Conservation (phyloP, 2,329 filamentous ascomycete genomes). For the Alternaria sp. region DNA sequence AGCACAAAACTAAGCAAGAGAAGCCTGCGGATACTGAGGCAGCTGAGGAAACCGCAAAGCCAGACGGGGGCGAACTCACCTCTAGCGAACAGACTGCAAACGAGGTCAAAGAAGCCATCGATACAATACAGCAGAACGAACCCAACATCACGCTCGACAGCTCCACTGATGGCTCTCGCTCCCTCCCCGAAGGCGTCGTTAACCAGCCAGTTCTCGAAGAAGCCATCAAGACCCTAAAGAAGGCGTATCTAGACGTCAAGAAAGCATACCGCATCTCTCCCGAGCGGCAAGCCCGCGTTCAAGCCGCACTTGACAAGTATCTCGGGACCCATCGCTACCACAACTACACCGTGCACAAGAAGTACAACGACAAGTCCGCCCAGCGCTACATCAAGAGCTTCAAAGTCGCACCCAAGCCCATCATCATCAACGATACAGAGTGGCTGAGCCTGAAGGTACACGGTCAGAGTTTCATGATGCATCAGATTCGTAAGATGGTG, state of each 20-base stretch:
- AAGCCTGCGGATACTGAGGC: slow-evolving; percentile 18
- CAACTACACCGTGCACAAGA: slow-evolving; percentile 96
- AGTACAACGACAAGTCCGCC: slow-evolving; percentile 78
- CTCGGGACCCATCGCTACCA: slow-evolving; percentile 90
- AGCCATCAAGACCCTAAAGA: slow-evolving; percentile 69
- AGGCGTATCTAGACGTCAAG: slow-evolving; percentile 82
- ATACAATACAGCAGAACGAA: slow-evolving; percentile 38
- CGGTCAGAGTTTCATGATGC: slow-evolving; percentile 99
- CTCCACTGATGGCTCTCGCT: slow-evolving; percentile 42
- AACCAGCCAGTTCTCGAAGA: slow-evolving; percentile 51
- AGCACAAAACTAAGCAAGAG: slow-evolving; percentile 24
- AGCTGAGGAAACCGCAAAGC: slow-evolving; percentile 22
- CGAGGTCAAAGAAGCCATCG: slow-evolving; percentile 39
- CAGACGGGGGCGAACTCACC: slow-evolving; percentile 17
- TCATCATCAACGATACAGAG: slow-evolving; percentile 89
- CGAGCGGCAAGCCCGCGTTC: slow-evolving; percentile 75
- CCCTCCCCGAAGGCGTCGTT: slow-evolving; percentile 38
- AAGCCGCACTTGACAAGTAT: slow-evolving; percentile 77
- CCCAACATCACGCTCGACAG: slow-evolving; percentile 37
- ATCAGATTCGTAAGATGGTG: slow-evolving; percentile 99
- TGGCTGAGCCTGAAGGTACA: slow-evolving; percentile 97
- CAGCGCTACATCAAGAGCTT: slow-evolving; percentile 95
- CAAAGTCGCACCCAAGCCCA: slow-evolving; percentile 68
- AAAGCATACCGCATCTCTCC: slow-evolving; percentile 81
- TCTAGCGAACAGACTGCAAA: slow-evolving; percentile 16